Base-by-base conservation (phyloP, 2,329 filamentous ascomycete species). In the Triangularia setosa region DNA sequence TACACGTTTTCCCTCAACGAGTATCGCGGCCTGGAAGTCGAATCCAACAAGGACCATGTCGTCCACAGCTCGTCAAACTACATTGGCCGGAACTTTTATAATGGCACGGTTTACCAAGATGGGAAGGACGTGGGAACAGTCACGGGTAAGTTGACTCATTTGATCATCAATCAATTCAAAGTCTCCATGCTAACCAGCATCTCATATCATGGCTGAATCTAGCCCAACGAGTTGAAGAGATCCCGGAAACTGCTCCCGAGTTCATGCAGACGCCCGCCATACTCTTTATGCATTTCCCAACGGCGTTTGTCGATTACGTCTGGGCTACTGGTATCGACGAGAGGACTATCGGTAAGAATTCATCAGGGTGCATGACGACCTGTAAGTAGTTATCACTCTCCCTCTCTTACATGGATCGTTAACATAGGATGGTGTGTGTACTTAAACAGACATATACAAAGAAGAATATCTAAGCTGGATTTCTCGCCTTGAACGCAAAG, bases 1-100 rank as follows among this genome's bases (percentile, higher is more conserved):
- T 65, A 65, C 59, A 33, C 63, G 4, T 62, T 62, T n/a, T 25
- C 21, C 33, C 60, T 65, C 18, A 48, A 30, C 5, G 63, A 65
- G 35, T 52, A 28, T 21, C 33, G 25, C 12, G 58, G 63, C 12
- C 18, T 59, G 4, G 54, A 62, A 21, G n/a, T 25, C 6, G 23
- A 48, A 27, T n/a, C 25, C 21, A 59, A 54, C 5, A 18, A 18
- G 11, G 54, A 62, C 44, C 25, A 27, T 12, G 8, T 59, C 27
- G 14, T 65, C 1, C 63, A 53, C 16, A 62, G 59, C 55, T 59
- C 63, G 16, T 58, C 59, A 16, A 53, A n/a, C n/a, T 62, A 59
- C 30, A 40, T 27, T 7, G 53, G 2, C 12, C 23, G 60, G 16
- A 27, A 21, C 18, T 25, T 44, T 40, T 62, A 56, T 27, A 33